Base-by-base conservation (phyloP, 768 basidiomycete genomes). In the Mycena pura region DNA sequence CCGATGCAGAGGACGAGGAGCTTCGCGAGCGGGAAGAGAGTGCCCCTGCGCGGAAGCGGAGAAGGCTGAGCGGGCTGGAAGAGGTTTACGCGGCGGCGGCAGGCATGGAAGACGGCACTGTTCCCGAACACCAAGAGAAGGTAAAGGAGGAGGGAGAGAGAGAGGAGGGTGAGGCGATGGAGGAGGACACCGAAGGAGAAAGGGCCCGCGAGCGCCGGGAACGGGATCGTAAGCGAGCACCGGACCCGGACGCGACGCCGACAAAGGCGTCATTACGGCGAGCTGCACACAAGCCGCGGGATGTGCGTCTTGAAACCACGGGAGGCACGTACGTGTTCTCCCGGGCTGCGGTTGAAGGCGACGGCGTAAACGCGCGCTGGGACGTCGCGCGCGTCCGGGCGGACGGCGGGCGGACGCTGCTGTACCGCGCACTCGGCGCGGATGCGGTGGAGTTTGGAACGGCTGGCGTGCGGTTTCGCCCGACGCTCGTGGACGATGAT, bases 391-490 rank as follows among this genome's bases (percentile, higher is more conserved):
- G 39, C 17, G 29, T 43, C 2, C 46, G 38, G 9, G 41, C 14
- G 5, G 57, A 32, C 7, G 47, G 15, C 28, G 22, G 4, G 24
- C 21, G 38, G 10, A 51, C 48, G 29, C 15, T 39, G 38, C 47
- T 65, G 5, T 27, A 62, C 40, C 51, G 21, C 34, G 56, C 45
- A 21, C 39, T 62, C 2, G 52, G 60, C 19, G 22, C 21, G 21
- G 46, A 36, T n/a, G 49, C 8, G 11, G 31, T 65, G 22, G 60
- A 65, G 34, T 27, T 65, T 32, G 64, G 34, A 1, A 46, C 11
- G 41, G 51, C 11, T 3, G 64, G 55, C 0, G 57, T 58, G 40
- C 38, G 60, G 21, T 53, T 65, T 28, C 60, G 52, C 9, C 74
- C 50, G 34, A 72, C 9, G 46, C 9, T 15, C n/a, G 19, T n/a